Percentiles rank a stretch among this genome's conserved stretches.
phyloP scores from a whole-genome alignment of 2,329 filamentous ascomycete species.

The Colletotrichum melonis region DNA sequence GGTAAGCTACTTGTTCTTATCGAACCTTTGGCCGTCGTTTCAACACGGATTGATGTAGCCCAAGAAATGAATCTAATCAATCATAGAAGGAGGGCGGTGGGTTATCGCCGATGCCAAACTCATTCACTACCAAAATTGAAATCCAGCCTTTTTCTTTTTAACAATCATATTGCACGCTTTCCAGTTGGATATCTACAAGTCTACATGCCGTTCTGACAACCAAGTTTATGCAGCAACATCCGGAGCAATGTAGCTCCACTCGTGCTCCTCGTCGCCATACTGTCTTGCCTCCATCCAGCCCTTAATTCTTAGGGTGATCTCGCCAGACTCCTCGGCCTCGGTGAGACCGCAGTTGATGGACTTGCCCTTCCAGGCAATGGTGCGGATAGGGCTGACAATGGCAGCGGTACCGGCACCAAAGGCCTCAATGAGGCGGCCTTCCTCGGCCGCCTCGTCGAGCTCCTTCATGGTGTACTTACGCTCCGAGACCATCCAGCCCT shows the following conservation, averaged over 20 bases:
- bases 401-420: conserved; percentile 96
- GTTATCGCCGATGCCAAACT: not conserved
- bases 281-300: conserved; percentile 96
- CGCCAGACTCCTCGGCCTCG: conserved; percentile 86
- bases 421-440: conserved; percentile 90
- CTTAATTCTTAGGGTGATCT: conserved; percentile 89
- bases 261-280: conserved; percentile 92
- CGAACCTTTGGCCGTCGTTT: not conserved
- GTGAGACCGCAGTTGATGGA: conserved; percentile 85
- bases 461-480: conserved; percentile 93
- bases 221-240: conserved; percentile 46
- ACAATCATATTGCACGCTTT: conserved; percentile 29
- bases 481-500: conserved; percentile 91
- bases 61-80: not conserved
- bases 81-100: not conserved
- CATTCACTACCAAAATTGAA: not conserved
- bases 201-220: conserved; percentile 18
- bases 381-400: conserved; percentile 89
- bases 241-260: conserved; percentile 79
- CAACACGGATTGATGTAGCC: not conserved
- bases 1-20: not conserved
- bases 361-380: conserved; percentile 88
- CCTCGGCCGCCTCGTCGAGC: conserved; percentile 81
- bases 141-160: conserved; percentile 21
- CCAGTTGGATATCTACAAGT: conserved; percentile 29